Evolutionary conservation across 495 filamentous ascomycete species (phyloP).

Genomic region (Aspergillus coremiiformis): DNA sequence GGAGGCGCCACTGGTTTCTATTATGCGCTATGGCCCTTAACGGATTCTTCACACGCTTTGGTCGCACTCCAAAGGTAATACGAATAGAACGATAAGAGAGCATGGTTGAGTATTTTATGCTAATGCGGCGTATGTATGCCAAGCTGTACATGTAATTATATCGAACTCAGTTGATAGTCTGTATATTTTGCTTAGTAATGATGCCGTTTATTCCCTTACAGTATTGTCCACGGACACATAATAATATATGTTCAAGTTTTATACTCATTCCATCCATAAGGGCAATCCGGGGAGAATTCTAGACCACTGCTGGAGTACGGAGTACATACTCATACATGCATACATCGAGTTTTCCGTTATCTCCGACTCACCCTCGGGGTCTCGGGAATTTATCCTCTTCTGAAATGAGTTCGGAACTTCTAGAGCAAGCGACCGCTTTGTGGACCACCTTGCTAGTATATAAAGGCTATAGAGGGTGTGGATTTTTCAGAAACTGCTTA

Average conservation of each 20-base stretch:
- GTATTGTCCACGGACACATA: no score
- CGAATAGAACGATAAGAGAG: neutral
- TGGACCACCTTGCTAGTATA: neutral
- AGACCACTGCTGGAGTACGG: no score
- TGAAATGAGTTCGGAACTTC: neutral
- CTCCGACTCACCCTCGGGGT: slow-evolving; percentile 12
- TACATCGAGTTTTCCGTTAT: slow-evolving; percentile 4
- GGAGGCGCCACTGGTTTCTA: slow-evolving; percentile 65
- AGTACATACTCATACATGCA: neutral
- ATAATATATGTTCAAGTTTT: no score
- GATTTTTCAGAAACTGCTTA: neutral
- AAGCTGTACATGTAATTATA: neutral
- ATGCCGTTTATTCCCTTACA: no score
- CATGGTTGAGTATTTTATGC: neutral
- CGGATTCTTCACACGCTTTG: slow-evolving; percentile 47
- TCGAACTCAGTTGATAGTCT: neutral
- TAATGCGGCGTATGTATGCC: neutral
- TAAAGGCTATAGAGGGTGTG: neutral
- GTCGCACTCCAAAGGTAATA: slow-evolving; percentile 8
- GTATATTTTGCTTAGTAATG: no score
- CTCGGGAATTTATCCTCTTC: slow-evolving; percentile 1
- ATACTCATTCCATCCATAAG: no score
- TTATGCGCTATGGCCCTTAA: slow-evolving; percentile 61
- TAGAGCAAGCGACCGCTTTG: neutral
- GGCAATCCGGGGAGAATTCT: no score